Evolutionary conservation across 2,329 filamentous ascomycete genomes (phyloP).

Genomic region (Aspergillus sp.): DNA sequence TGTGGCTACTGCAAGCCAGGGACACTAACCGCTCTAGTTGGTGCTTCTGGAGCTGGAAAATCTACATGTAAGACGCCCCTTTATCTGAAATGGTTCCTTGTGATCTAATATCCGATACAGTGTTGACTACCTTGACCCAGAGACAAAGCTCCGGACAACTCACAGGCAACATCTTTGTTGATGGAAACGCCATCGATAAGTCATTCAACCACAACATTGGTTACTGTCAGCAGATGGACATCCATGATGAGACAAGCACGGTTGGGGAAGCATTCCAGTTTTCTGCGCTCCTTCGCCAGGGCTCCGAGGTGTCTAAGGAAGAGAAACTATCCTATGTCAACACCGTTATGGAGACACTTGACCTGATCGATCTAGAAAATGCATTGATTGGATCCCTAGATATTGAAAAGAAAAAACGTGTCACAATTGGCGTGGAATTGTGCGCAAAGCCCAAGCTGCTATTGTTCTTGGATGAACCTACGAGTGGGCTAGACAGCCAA

Average conservation of each 20-base stretch:
- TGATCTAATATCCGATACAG: slow-evolving; percentile 35
- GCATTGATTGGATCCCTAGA: slow-evolving; percentile 57
- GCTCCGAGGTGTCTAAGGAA: slow-evolving; percentile 40
- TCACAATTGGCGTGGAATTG: slow-evolving; percentile 66
- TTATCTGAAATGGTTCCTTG: background rate
- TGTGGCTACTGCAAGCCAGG: slow-evolving; percentile 72
- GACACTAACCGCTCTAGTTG: slow-evolving; percentile 70
- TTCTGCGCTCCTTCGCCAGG: slow-evolving; percentile 57
- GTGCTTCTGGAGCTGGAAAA: slow-evolving; percentile 72
- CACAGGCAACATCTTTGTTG: slow-evolving; percentile 59
- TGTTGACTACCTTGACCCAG: slow-evolving; percentile 68
- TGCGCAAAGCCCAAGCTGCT: slow-evolving; percentile 61
- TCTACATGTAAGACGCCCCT: slow-evolving; percentile 24
- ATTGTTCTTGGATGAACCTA: slow-evolving; percentile 65
- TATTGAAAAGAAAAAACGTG: slow-evolving; percentile 62
- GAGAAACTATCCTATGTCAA: slow-evolving; percentile 61
- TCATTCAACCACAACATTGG: slow-evolving; percentile 64
- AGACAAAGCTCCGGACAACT: slow-evolving; percentile 59
- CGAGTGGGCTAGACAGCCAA: slow-evolving; percentile 60
- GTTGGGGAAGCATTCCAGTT: slow-evolving; percentile 63
- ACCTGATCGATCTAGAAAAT: slow-evolving; percentile 57
- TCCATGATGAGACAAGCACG: slow-evolving; percentile 62
- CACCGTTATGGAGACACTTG: slow-evolving; percentile 56
- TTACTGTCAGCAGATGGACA: slow-evolving; percentile 64
- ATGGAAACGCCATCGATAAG: slow-evolving; percentile 52